Percentiles rank a stretch among this genome's conserved stretches.
Evolutionary conservation across 305 asterid genomes (phyloP).

Genomic region (Fraxinus sp.): DNA sequence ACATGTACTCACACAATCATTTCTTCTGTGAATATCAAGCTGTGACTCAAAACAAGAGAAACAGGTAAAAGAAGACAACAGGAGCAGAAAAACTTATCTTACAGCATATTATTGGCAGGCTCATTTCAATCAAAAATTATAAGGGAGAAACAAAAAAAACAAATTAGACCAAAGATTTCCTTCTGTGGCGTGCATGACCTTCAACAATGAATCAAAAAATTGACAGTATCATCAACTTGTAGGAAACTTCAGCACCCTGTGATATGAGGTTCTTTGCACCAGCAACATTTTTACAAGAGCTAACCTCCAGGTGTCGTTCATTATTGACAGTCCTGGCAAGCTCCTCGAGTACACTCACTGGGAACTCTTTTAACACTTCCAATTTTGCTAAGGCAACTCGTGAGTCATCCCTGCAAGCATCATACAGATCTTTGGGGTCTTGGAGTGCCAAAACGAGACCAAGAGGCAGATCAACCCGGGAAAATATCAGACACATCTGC

Average conservation of each 20-base stretch:
- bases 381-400: slow-evolving; percentile 17
- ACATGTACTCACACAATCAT: neutral
- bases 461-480: slow-evolving; percentile 6
- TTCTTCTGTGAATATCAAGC: slow-evolving; percentile 19
- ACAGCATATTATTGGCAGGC: slow-evolving; percentile 17
- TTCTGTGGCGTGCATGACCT: slow-evolving; percentile 19
- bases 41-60: slow-evolving; percentile 26
- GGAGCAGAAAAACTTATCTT: neutral
- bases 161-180: slow-evolving; percentile 21
- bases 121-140: slow-evolving; percentile 9
- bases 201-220: neutral
- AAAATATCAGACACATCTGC: neutral
- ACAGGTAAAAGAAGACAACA: slow-evolving; percentile 2
- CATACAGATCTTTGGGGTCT: neutral
- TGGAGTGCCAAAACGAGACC: slow-evolving; percentile 1
- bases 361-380: slow-evolving; percentile 1
- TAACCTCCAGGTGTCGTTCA: neutral
- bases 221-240: neutral
- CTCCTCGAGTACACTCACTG: slow-evolving; percentile 3
- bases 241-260: slow-evolving; percentile 18
- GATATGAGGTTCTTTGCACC: slow-evolving; percentile 14
- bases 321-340: slow-evolving; percentile 17
- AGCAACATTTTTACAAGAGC: slow-evolving; percentile 6
- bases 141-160: neutral
- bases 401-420: slow-evolving; percentile 10